Base-by-base conservation (phyloP, 768 basidiomycete genomes). In the Kwoniella europaea region DNA sequence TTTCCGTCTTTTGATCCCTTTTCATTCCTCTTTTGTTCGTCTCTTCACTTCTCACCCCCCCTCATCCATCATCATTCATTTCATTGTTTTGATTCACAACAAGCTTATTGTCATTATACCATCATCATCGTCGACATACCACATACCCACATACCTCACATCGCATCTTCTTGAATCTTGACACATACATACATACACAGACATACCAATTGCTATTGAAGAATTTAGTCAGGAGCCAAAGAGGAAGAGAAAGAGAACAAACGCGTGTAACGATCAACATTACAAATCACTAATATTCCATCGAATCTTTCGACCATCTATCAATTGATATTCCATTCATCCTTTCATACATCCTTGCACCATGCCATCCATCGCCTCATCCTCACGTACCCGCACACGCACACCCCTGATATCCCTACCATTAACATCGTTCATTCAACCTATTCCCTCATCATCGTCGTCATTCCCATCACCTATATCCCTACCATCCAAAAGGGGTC, bases 401-500 rank as follows among this genome's bases (percentile, higher is more conserved):
- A 29, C 18, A 56, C 69, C 53, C 35, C 68, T 63, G 10, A 46
- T 46, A 35, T 64, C 69, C 43, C 59, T 63, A 15, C 61, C 68
- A 10, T 35, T 68, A 52, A 68, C 59, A 13, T 3, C 29, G 0
- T 68, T 61, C 52, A 20, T 68, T 7, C 67, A 59, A 24, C 27
- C 35, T 35, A 22, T 44, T 9, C 24, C 65, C 3, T 41, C 60
- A 9, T 46, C 65, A 15, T 58, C 65, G 1, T 41, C 60, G 1
- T 46, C 65, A 15, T 58, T 69, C 35, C 73, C 73, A 22, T 74
- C 73, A 52, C 73, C 73, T 7, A 35, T 65, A 12, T 71, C 69
- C 9, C 27, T 74, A 16, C 69, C 73, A 3, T 22, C 61, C 22
- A 74, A 74, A 55, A 60, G 73, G 9, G 60, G 44, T 46, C 61